Conservation (phyloP, 2,329 filamentous ascomycete genomes). For the Pyrenophora teres region DNA sequence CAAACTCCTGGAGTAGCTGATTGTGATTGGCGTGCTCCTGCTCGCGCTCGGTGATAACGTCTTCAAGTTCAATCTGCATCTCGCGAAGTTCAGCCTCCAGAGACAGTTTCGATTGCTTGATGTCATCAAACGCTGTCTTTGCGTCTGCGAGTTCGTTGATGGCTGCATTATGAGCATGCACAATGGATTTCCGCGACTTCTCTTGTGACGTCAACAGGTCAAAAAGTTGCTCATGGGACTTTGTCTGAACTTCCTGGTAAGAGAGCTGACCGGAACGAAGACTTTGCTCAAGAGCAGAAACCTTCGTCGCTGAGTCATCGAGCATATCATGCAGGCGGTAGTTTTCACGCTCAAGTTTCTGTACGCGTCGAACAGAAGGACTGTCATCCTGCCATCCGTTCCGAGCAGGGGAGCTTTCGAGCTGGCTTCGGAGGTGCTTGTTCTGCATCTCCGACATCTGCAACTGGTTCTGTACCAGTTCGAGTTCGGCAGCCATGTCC, state of each 20-base stretch:
- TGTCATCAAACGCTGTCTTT: constrained; percentile 82
- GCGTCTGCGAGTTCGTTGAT: constrained; percentile 84
- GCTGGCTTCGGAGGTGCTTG: constrained; percentile 84
- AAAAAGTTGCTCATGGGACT: constrained; percentile 91
- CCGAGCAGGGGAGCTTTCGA: constrained; percentile 70
- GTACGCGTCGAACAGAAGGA: constrained; percentile 77
- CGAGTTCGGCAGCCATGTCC: constrained; percentile 87
- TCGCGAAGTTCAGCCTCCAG: constrained; percentile 89
- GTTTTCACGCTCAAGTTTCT: constrained; percentile 92
- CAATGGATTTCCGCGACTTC: constrained; percentile 77
- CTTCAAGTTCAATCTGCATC: constrained; percentile 78
- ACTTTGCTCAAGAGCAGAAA: constrained; percentile 84
- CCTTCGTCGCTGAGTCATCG: constrained; percentile 90
- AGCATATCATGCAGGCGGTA: constrained; percentile 90
- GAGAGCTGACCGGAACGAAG: constrained; percentile 87
- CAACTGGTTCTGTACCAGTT: constrained; percentile 90
- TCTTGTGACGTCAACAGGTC: constrained; percentile 93
- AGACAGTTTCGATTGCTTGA: constrained; percentile 78
- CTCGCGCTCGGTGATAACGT: constrained; percentile 76
- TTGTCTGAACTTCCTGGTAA: constrained; percentile 86
- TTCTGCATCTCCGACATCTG: constrained; percentile 96
- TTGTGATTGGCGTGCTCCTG: constrained; percentile 86
- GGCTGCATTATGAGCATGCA: constrained; percentile 84
- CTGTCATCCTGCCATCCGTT: constrained; percentile 73
- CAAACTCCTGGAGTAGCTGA: constrained; percentile 88